Evolutionary conservation across 306 rosid genomes (phyloP).

Genomic region (Potentilla sterilis): DNA sequence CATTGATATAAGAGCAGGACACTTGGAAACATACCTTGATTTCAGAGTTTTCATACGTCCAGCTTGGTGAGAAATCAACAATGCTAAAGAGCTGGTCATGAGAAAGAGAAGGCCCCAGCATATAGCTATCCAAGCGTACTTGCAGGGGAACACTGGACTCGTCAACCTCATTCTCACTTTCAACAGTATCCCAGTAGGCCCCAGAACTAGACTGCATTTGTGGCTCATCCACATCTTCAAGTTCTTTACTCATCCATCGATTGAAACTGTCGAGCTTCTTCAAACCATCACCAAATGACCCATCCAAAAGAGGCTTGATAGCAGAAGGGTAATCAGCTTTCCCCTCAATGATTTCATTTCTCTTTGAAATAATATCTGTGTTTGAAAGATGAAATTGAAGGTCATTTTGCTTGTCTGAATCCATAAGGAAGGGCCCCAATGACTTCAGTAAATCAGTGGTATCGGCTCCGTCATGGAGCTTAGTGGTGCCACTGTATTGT

Average conservation of each 20-base stretch:
- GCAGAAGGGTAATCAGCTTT: slow-evolving; percentile 32
- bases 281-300: slow-evolving; percentile 46
- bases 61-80: slow-evolving; percentile 75
- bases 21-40: slow-evolving; percentile 52
- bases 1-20: slow-evolving; percentile 9
- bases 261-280: slow-evolving; percentile 80
- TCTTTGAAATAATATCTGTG: slow-evolving; percentile 39
- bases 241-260: slow-evolving; percentile 82
- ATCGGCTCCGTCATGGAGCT: slow-evolving; percentile 32
- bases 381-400: slow-evolving; percentile 32
- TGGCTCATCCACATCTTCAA: slow-evolving; percentile 69
- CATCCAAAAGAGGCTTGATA: slow-evolving; percentile 43
- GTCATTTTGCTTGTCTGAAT: slow-evolving; percentile 33
- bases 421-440: slow-evolving; percentile 16
- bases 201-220: slow-evolving; percentile 53
- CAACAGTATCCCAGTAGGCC: slow-evolving; percentile 64
- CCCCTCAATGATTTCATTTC: slow-evolving; percentile 38
- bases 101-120: slow-evolving; percentile 69
- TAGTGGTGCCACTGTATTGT: slow-evolving; percentile 28
- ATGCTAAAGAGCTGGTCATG: slow-evolving; percentile 80
- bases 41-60: slow-evolving; percentile 67
- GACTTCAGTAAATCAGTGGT: slow-evolving; percentile 37
- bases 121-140: slow-evolving; percentile 50
- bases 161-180: slow-evolving; percentile 50
- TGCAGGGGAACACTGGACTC: slow-evolving; percentile 47